Evolutionary conservation across 441 rosid species (phyloP).

Genomic region (Erysimum pusillum): DNA sequence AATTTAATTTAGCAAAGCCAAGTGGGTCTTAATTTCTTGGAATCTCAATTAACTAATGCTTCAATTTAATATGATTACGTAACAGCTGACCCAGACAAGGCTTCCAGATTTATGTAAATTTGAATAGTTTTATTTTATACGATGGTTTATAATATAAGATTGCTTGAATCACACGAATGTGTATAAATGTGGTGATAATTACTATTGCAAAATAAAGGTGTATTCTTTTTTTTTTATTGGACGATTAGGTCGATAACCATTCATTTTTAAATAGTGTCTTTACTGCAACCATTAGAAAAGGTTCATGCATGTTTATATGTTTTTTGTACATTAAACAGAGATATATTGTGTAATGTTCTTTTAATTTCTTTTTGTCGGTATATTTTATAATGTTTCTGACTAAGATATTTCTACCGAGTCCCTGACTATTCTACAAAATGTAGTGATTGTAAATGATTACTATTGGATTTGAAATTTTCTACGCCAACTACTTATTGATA

Average conservation of each 20-base stretch:
- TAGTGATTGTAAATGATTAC: not conserved
- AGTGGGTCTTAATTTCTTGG: conserved; percentile 28
- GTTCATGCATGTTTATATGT: no score
- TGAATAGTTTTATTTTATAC: not conserved
- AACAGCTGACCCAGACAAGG: not conserved
- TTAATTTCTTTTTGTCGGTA: not conserved
- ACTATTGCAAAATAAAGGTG: not conserved
- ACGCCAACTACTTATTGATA: no score
- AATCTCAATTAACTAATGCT: conserved; percentile 21
- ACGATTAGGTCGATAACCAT: no score
- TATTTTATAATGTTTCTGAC: not conserved
- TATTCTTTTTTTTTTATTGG: no score
- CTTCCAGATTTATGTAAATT: not conserved
- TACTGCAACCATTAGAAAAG: not conserved
- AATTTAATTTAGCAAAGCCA: conserved; percentile 15
- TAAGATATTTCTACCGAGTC: not conserved
- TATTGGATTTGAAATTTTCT: no score
- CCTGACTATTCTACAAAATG: not conserved
- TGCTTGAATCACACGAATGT: conserved; percentile 11
- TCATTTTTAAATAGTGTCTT: not conserved
- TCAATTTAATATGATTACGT: conserved; percentile 26
- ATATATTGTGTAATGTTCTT: not conserved
- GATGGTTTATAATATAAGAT: not conserved
- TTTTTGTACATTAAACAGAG: no score
- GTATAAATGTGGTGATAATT: not conserved